These are phyloP conservation scores for Lolium rigidum DNA, from an alignment of 176 grass and related monocot species.

Conservation along the genomic window DNA sequence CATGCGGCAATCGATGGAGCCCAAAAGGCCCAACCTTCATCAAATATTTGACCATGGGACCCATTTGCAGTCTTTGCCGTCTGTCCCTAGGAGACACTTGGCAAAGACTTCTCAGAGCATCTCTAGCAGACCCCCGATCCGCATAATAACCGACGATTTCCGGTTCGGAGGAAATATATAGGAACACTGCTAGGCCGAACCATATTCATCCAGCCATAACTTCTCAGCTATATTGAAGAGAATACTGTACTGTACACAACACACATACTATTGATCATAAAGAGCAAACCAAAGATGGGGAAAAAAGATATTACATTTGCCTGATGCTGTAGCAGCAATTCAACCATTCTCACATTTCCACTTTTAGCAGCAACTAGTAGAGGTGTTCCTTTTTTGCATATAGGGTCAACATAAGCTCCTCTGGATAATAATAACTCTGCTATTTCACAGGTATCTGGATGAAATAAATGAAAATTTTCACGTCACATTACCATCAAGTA, in stretches of 20 bases:
- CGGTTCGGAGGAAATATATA: no score
- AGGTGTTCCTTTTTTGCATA: neutral
- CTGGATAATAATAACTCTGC: neutral
- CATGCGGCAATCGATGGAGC: no score
- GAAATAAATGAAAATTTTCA: neutral
- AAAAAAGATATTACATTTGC: neutral
- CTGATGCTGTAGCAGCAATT: neutral
- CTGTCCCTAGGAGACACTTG: no score
- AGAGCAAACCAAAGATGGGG: neutral
- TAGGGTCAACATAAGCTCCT: neutral
- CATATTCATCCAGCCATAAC: neutral
- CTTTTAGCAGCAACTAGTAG: neutral
- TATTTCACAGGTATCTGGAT: neutral
- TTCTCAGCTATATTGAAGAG: neutral
- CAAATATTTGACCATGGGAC: no score
- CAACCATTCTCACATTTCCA: neutral
- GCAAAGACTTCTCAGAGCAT: no score
- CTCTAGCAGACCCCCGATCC: no score
- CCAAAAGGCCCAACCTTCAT: no score
- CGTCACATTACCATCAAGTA: neutral
- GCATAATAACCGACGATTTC: no score
- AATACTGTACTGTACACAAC: neutral
- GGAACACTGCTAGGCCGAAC: neutral
- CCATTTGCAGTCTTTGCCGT: no score
- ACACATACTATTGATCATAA: neutral